These are phyloP conservation scores for Russula sp. DNA, from an alignment of 768 basidiomycete genomes.

Conservation along the genomic window DNA sequence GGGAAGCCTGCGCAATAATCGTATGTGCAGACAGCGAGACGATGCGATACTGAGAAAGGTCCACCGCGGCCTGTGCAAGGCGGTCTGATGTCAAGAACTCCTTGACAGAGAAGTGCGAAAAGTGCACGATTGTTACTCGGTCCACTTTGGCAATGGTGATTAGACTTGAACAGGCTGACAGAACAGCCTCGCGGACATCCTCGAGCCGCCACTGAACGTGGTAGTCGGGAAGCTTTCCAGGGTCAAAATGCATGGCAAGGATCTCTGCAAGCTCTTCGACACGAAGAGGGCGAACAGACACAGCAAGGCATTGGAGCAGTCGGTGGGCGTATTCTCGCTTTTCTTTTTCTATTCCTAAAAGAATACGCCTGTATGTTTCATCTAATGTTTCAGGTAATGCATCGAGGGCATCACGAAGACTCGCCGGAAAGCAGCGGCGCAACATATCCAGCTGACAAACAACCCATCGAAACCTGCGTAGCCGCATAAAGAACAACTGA, in stretches of 20 bases:
- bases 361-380: background rate
- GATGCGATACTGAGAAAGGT: background rate
- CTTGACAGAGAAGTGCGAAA: slow-evolving; percentile 3
- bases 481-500: background rate
- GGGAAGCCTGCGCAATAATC: background rate
- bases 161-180: slow-evolving; percentile 3
- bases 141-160: background rate
- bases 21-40: background rate
- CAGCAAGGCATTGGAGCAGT: background rate
- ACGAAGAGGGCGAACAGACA: background rate
- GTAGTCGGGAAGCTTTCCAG: background rate
- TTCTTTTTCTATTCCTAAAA: background rate
- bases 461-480: background rate
- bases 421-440: background rate
- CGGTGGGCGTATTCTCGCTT: background rate
- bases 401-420: background rate
- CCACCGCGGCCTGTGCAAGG: background rate
- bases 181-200: background rate
- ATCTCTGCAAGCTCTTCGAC: background rate
- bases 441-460: slow-evolving; percentile 2
- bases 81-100: slow-evolving; percentile 3
- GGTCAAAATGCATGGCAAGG: background rate
- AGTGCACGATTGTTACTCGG: background rate
- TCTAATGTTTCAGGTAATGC: background rate
- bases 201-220: background rate